phyloP scores from a whole-genome alignment of 2,329 filamentous ascomycete genomes.

The Teratosphaeria epicoccoides region DNA sequence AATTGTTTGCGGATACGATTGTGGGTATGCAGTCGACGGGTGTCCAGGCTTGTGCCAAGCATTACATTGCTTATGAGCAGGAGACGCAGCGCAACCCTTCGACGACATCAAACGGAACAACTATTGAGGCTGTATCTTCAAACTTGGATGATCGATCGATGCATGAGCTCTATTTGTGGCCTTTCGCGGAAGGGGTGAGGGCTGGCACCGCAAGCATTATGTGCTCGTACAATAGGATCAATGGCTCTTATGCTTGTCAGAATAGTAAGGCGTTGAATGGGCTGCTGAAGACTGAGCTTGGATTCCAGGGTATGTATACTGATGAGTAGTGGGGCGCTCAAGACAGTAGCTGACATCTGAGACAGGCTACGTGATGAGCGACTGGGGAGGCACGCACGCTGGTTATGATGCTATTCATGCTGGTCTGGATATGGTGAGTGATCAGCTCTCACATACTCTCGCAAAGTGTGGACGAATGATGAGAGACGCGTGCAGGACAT shows the following conservation, averaged over 20 bases:
- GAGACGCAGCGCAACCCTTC: conserved; percentile 24
- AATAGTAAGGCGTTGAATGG: conserved; percentile 59
- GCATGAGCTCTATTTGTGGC: conserved; percentile 44
- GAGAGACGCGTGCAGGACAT: conserved; percentile 51
- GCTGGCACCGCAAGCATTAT: conserved; percentile 16
- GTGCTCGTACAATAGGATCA: conserved; percentile 48
- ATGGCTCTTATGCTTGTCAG: conserved; percentile 49
- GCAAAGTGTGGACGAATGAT: conserved; percentile 34
- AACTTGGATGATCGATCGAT: conserved; percentile 47
- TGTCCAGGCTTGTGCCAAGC: conserved; percentile 28
- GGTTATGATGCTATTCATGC: conserved; percentile 34
- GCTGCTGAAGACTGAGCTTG: conserved; percentile 61
- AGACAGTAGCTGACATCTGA: no score
- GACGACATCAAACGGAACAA: conserved; percentile 12
- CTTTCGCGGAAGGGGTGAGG: conserved; percentile 23
- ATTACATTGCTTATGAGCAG: conserved; percentile 45
- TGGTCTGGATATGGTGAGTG: conserved; percentile 16
- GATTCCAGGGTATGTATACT: conserved; percentile 51
- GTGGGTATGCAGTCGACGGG: conserved; percentile 27
- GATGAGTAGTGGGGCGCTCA: not conserved
- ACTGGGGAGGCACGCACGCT: conserved; percentile 44
- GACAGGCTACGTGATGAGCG: conserved; percentile 45
- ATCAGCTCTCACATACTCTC: not conserved
- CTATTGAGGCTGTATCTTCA: conserved; percentile 25
- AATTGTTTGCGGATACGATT: conserved; percentile 20